Base-by-base conservation (phyloP, 306 rosid species). In the Prunus kanzakura region DNA sequence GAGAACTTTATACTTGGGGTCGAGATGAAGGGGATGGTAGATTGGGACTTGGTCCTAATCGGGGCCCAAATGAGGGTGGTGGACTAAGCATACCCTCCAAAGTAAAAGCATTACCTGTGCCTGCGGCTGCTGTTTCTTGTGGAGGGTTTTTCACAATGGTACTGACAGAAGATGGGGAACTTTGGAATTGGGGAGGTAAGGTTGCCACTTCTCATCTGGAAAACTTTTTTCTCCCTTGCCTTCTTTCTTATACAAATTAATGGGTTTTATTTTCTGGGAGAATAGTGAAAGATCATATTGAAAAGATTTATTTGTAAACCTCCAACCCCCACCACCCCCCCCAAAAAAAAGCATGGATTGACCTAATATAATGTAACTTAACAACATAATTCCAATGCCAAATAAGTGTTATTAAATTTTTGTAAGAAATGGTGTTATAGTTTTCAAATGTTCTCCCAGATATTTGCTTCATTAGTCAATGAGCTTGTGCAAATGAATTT, bases 181-280 rank as follows among this genome's bases (percentile, higher is more conserved):
- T 92, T 62, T 92, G 97, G 97, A 95, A 89, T 85, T 92, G 97
- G 97, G 98, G 98, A 83, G 98, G 98, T 95, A 85, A 79, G 67
- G 38, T 46, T 20, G 23, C 20, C 52, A 49, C 63, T 46, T 65
- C 19, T 45, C 49, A n/a, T 45, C 30, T 25, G 15, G 32, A 58
- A 8, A 23, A 49, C 18, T 16, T 11, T 14, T 68, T 56, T 63
- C 58, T 45, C 20, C 29, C 11, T 22, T 51, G 11, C 22, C 11
- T 6, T 27, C 16, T 27, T 6, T 27, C 16, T 27, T 65, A 41
- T 61, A 60, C 8, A 32, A 11, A 23, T 60, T 14, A 18, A 12
- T 51, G 77, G 47, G 9, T 2, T 72, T 64, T 47, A 18, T 18
- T 51, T 25, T 25, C 27, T 41, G 45, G 11, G 47, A 16, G 58